Evolutionary conservation across 345 rosid species (phyloP).

Genomic region (Sonneratia caseolaris): DNA sequence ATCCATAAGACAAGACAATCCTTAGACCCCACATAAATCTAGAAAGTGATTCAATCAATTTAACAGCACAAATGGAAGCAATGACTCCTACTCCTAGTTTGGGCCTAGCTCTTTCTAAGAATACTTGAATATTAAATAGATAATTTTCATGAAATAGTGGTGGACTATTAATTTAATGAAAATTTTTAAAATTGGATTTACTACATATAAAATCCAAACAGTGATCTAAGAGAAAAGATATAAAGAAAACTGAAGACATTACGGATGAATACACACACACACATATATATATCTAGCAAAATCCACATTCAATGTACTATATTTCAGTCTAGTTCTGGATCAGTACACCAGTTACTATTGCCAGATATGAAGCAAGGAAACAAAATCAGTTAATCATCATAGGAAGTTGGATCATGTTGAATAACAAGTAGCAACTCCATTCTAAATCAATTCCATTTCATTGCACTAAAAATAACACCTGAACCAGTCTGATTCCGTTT

Average conservation of each 20-base stretch:
- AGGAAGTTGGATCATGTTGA: too few relatives aligned
- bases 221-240: not conserved
- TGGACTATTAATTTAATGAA: not conserved
- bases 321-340: not conserved
- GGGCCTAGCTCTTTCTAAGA: not conserved
- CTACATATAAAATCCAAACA: not conserved
- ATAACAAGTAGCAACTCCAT: too few relatives aligned
- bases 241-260: not conserved
- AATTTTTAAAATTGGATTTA: not conserved
- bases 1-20: not conserved
- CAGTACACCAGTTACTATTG: not conserved
- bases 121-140: too few relatives aligned
- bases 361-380: not conserved
- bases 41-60: not conserved
- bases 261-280: too few relatives aligned
- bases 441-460: too few relatives aligned
- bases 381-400: not conserved
- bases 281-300: too few relatives aligned
- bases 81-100: too few relatives aligned
- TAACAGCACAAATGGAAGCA: not conserved
- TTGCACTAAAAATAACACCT: not conserved
- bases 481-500: too few relatives aligned
- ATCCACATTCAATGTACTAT: not conserved
- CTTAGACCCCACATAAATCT: not conserved
- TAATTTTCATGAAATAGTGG: too few relatives aligned